Percentiles rank a stretch among this genome's conserved stretches.
These are phyloP conservation scores for Cystoisospora suis DNA, from an alignment of 169 alveolate genomes.

Conservation along the genomic window DNA sequence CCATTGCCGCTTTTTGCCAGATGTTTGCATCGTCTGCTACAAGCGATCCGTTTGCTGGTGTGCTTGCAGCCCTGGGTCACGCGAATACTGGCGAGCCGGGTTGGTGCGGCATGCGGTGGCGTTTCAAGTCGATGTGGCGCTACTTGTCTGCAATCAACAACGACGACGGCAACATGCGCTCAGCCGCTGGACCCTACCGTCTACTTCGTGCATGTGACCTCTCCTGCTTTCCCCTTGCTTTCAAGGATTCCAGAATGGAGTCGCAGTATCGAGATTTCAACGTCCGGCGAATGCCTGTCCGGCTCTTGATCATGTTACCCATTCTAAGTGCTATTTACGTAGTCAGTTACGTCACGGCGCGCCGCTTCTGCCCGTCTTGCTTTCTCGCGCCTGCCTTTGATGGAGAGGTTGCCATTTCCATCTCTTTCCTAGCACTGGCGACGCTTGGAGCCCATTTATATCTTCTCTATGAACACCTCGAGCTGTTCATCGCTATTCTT, in stretches of 20 bases:
- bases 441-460: not conserved
- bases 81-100: conserved; percentile 12
- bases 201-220: not conserved
- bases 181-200: not conserved
- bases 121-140: not conserved
- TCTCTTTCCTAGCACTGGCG: not conserved
- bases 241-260: not conserved
- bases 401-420: not conserved
- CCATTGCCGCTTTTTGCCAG: too few species aligned
- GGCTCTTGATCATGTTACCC: conserved; percentile 9
- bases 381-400: not conserved
- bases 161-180: not conserved
- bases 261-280: not conserved
- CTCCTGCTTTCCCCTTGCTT: not conserved
- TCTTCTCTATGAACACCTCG: not conserved
- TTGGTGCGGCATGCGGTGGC: not conserved
- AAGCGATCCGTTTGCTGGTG: too few species aligned
- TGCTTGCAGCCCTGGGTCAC: not conserved
- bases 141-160: not conserved
- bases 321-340: not conserved
- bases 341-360: not conserved
- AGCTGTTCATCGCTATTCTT: not conserved
- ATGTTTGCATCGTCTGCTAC: too few species aligned
- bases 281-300: conserved; percentile 7
- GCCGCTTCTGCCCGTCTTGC: conserved; percentile 9